Percentiles rank a stretch among this genome's conserved stretches.
Evolutionary conservation across 345 rosid species (phyloP).

Genomic region (Hibiscus mutabilis): DNA sequence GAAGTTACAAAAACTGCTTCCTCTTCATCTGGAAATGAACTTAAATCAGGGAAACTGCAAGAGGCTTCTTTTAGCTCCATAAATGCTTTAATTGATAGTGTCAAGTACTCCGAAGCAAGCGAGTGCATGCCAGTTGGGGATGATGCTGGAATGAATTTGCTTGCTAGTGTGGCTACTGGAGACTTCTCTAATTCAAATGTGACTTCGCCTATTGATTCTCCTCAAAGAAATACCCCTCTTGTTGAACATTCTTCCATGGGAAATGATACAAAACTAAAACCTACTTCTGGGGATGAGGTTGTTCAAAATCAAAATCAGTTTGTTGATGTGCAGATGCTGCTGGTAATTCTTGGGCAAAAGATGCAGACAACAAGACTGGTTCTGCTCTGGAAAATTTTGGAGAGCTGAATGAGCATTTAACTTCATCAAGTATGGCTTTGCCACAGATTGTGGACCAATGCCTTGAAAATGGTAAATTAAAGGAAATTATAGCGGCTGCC

Average conservation of each 20-base stretch:
- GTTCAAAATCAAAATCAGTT: slow-evolving; percentile 21
- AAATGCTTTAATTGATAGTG: slow-evolving; percentile 86
- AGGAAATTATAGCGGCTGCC: slow-evolving; percentile 21
- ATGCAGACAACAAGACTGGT: slow-evolving; percentile 20
- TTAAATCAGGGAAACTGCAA: slow-evolving; percentile 39
- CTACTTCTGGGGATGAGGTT: slow-evolving; percentile 20
- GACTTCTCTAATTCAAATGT: slow-evolving; percentile 63
- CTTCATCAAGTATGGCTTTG: slow-evolving; percentile 29
- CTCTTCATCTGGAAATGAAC: slow-evolving; percentile 36
- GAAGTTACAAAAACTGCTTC: slow-evolving; percentile 38
- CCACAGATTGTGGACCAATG: slow-evolving; percentile 33
- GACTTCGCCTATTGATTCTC: slow-evolving; percentile 50
- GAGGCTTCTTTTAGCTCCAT: slow-evolving; percentile 66
- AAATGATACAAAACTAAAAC: slow-evolving; percentile 28
- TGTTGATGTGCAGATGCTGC: slow-evolving; percentile 22
- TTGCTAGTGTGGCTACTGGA: slow-evolving; percentile 92
- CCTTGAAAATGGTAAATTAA: slow-evolving; percentile 34
- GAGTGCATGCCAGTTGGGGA: slow-evolving; percentile 47
- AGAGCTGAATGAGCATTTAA: slow-evolving; percentile 22
- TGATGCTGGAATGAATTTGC: slow-evolving; percentile 91
- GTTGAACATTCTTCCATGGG: slow-evolving; percentile 30
- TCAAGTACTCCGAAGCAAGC: slow-evolving; percentile 53
- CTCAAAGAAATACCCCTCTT: slow-evolving; percentile 25
- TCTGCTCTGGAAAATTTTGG: slow-evolving; percentile 19
- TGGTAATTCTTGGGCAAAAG: slow-evolving; percentile 20